Base-by-base conservation (phyloP, 371 early-diverging fungal species). In the Blyttiomyces sp. region DNA sequence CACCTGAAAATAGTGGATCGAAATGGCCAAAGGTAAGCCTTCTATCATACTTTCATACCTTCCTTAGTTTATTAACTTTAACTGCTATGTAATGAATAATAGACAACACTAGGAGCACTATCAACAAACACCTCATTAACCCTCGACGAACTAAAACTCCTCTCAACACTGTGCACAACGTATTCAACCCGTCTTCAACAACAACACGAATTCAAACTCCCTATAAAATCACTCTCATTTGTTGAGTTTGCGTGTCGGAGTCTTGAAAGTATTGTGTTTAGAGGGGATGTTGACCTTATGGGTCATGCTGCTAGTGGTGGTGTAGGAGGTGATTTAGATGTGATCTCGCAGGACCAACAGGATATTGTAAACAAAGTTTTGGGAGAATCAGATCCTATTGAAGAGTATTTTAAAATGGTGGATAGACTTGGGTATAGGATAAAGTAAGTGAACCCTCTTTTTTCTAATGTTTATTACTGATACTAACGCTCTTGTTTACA, bases 11-110 rank as follows among this genome's bases (percentile, higher is more conserved):
- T 39, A 6, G 7, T 6, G 59, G 59, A 17, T 58, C 59, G 16
- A 58, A 57, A 36, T 58, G 59, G 59, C 59, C 59, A 9, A 58
- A 58, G 49, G 59, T 46, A n/a, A 17, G 57, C 13, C n/a, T 26
- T 11, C 39, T n/a, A n/a, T 39, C 39, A 13, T n/a, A n/a, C n/a
- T n/a, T 39, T 39, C n/a, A 39, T 39, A 11, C 39, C 39, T 39
- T 39, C 39, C 39, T 11, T n/a, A n/a, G n/a, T n/a, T n/a, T n/a
- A n/a, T n/a, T n/a, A n/a, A n/a, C n/a, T n/a, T n/a, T n/a, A n/a
- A n/a, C n/a, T n/a, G n/a, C n/a, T n/a, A n/a, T n/a, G n/a, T n/a
- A n/a, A n/a, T n/a, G n/a, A n/a, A n/a, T n/a, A 3, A 51, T 24
- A 58, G 59, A 58, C 50, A 50, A 49, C 59, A 2, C 59, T 58